Conservation (phyloP, 1,139 yeast species). For the Pichia sp. region DNA sequence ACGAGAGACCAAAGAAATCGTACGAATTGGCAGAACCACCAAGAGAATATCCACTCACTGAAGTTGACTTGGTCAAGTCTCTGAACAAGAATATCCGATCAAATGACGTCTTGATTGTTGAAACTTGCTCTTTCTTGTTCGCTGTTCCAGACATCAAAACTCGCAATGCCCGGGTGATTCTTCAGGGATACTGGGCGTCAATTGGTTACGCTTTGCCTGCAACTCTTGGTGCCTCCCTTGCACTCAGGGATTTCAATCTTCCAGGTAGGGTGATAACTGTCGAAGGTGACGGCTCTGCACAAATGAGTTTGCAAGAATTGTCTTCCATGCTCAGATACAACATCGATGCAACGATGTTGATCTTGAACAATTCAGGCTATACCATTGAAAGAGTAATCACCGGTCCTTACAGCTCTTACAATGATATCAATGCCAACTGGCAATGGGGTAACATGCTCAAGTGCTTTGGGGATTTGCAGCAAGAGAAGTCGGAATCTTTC, state of each 20-base stretch:
- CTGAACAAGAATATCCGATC: constrained; percentile 40
- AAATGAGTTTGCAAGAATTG: constrained; percentile 80
- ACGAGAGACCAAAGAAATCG: constrained; percentile 7
- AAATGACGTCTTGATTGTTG: constrained; percentile 64
- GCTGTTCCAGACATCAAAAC: constrained; percentile 51
- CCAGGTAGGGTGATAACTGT: constrained; percentile 59
- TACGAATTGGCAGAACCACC: constrained; percentile 7
- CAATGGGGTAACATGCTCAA: constrained; percentile 64
- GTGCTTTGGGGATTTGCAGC: constrained; percentile 62
- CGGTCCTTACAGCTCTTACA: constrained; percentile 74
- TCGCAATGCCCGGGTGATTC: constrained; percentile 39
- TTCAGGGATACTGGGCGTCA: constrained; percentile 72
- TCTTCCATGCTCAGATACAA: constrained; percentile 61
- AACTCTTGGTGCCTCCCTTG: constrained; percentile 71
- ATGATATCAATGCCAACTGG: constrained; percentile 77
- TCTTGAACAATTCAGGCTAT: constrained; percentile 80
- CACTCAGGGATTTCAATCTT: constrained; percentile 50
- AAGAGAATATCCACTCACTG: constrained; percentile 17
- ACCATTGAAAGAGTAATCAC: constrained; percentile 79
- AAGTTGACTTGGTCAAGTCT: constrained; percentile 22
- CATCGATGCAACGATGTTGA: constrained; percentile 57
- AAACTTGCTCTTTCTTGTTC: constrained; percentile 77
- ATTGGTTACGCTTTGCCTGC: constrained; percentile 88
- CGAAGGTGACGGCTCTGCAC: constrained; percentile 91
- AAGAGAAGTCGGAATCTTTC: constrained; percentile 30